phyloP scores from a whole-genome alignment of 306 rosid species.

The Quercus agrifolia region DNA sequence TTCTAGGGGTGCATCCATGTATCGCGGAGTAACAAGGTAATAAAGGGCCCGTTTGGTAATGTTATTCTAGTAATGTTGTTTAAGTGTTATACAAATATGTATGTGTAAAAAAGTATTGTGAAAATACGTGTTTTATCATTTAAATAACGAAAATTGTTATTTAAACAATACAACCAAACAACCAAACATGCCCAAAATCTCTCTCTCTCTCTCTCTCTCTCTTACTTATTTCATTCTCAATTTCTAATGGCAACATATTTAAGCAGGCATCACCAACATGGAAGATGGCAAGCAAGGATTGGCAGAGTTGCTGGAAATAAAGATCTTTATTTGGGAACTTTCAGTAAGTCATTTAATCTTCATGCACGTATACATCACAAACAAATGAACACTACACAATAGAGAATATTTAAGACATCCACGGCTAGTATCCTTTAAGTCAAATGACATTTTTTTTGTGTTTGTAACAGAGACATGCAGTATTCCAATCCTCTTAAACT shows the following conservation, averaged over 20 bases:
- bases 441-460: too few relatives aligned
- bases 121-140: too few relatives aligned
- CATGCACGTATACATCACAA: background rate
- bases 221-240: background rate
- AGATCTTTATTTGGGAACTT: constrained; percentile 97
- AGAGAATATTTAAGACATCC: background rate
- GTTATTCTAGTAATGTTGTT: too few relatives aligned
- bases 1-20: constrained; percentile 99
- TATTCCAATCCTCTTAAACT: too few relatives aligned
- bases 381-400: background rate
- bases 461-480: too few relatives aligned
- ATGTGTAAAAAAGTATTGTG: too few relatives aligned
- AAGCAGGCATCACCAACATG: constrained; percentile 95
- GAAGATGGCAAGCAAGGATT: constrained; percentile 99
- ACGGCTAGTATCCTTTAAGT: background rate
- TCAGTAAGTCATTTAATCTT: constrained; percentile 52
- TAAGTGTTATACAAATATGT: too few relatives aligned
- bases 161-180: too few relatives aligned
- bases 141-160: too few relatives aligned
- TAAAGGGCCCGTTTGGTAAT: background rate
- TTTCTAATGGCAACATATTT: background rate
- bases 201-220: background rate
- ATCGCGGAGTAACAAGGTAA: constrained; percentile 98
- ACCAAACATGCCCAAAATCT: background rate
- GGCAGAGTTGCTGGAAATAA: constrained; percentile 99